These are phyloP conservation scores for Neurospora tetrasperma DNA, from an alignment of 495 filamentous ascomycete genomes.

Conservation along the genomic window DNA sequence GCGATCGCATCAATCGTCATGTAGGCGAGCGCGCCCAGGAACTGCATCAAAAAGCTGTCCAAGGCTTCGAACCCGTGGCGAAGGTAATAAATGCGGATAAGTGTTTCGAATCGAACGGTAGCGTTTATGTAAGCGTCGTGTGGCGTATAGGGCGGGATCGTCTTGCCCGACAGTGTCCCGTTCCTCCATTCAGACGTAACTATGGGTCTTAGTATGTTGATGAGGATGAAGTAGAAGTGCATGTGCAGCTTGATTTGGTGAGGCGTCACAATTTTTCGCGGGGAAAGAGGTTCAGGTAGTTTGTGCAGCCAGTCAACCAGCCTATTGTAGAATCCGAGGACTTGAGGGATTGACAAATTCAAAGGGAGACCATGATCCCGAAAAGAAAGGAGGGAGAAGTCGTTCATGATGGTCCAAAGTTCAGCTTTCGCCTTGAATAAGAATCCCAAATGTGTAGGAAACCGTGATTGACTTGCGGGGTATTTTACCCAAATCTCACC, in stretches of 20 bases:
- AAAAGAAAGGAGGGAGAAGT: constrained; percentile 15
- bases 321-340: constrained; percentile 20
- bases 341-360: constrained; percentile 11
- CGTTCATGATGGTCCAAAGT: constrained; percentile 25
- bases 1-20: constrained; percentile 20
- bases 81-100: constrained; percentile 31
- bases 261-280: constrained; percentile 25
- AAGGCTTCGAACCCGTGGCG: constrained; percentile 29
- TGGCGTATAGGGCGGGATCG: constrained; percentile 3
- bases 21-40: constrained; percentile 22
- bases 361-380: neutral
- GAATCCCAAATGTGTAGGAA: constrained; percentile 18
- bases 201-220: constrained; percentile 15
- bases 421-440: constrained; percentile 26
- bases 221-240: constrained; percentile 18
- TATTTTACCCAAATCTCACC: constrained; percentile 31
- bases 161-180: neutral
- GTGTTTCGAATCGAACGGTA: constrained; percentile 22
- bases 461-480: constrained; percentile 15
- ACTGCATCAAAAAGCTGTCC: constrained; percentile 26
- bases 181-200: constrained; percentile 12
- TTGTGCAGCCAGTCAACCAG: constrained; percentile 16
- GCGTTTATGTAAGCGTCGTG: constrained; percentile 18
- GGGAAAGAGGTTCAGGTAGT: constrained; percentile 25
- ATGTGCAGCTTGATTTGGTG: constrained; percentile 28